These are phyloP conservation scores for Torulaspora microellipsoides DNA, from an alignment of 805 yeast species.

Conservation along the genomic window DNA sequence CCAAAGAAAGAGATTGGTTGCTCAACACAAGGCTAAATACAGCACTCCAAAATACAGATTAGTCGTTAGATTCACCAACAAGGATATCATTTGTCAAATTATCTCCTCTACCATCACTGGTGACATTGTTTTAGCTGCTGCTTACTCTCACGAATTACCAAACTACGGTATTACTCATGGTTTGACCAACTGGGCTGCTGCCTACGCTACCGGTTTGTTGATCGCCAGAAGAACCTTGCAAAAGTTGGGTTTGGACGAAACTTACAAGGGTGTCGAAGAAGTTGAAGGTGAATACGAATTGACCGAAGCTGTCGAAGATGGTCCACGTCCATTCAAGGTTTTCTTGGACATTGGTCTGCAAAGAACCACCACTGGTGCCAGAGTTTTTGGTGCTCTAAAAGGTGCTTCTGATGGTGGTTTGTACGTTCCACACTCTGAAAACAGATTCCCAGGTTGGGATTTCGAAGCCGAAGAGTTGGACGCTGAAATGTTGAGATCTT, in stretches of 20 bases:
- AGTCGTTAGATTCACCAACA: conserved; percentile 99
- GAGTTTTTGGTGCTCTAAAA: conserved; percentile 98
- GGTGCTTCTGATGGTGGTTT: conserved; percentile 99
- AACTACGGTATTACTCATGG: conserved; percentile 96
- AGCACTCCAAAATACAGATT: conserved; percentile 99
- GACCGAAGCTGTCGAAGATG: conserved; percentile 99
- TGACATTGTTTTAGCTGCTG: conserved; percentile 93
- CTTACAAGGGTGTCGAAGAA: conserved; percentile 98
- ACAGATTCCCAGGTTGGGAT: conserved; percentile 99
- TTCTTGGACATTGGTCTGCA: conserved; percentile 98
- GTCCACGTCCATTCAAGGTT: conserved; percentile 99
- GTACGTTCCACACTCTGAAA: conserved; percentile 98
- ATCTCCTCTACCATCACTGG: conserved; percentile 96
- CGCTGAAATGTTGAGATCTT: conserved; percentile 94
- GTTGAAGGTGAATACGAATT: conserved; percentile 98
- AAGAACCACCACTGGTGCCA: conserved; percentile 99
- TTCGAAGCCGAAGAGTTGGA: conserved; percentile 97
- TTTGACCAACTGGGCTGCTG: conserved; percentile 99
- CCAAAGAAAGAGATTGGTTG: conserved; percentile 98
- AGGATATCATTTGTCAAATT: conserved; percentile 97
- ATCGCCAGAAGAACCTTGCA: conserved; percentile 98
- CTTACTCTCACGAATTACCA: conserved; percentile 99
- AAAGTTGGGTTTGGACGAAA: conserved; percentile 97
- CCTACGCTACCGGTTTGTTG: conserved; percentile 97
- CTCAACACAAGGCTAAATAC: conserved; percentile 99